Evolutionary conservation across 2,329 filamentous ascomycete species (phyloP).

Genomic region (Claviceps citrina): DNA sequence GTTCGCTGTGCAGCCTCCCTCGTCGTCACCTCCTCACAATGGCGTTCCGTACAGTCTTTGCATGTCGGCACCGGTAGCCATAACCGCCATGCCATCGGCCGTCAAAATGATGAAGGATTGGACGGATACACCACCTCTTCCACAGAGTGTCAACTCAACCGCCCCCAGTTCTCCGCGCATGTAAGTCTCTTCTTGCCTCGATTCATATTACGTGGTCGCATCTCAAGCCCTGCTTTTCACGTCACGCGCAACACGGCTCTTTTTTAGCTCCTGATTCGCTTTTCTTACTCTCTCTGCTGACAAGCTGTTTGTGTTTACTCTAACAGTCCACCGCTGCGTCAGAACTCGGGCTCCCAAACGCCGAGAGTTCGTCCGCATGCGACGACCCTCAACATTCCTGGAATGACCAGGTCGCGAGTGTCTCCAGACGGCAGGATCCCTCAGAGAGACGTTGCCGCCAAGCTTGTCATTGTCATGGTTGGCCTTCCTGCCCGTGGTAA

Average conservation of each 20-base stretch:
- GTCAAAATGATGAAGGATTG: conserved; percentile 28
- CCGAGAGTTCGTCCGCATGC: conserved; percentile 68
- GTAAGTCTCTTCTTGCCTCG: conserved; percentile 26
- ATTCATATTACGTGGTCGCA: too few relatives aligned
- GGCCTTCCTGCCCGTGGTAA: conserved; percentile 89
- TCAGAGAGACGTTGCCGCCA: conserved; percentile 83
- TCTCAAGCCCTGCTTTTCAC: too few relatives aligned
- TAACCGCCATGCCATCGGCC: conserved; percentile 26
- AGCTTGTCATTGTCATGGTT: conserved; percentile 97
- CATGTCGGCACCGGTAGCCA: conserved; percentile 12
- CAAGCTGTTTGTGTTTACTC: not conserved
- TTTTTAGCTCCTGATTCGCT: not conserved
- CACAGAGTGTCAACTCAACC: conserved; percentile 42
- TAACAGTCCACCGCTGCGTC: conserved; percentile 48
- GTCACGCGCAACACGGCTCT: too few relatives aligned
- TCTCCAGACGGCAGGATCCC: conserved; percentile 93
- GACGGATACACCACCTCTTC: conserved; percentile 39
- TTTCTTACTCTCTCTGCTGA: not conserved
- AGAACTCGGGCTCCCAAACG: conserved; percentile 62
- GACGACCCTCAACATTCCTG: conserved; percentile 91
- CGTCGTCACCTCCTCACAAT: conserved; percentile 18
- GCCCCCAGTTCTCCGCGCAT: conserved; percentile 43
- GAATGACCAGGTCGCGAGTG: conserved; percentile 85
- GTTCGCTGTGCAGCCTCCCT: conserved; percentile 17
- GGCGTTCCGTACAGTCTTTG: conserved; percentile 12